These are phyloP conservation scores for Fusarium sp. DNA, from an alignment of 2,329 filamentous ascomycete genomes.

Conservation along the genomic window DNA sequence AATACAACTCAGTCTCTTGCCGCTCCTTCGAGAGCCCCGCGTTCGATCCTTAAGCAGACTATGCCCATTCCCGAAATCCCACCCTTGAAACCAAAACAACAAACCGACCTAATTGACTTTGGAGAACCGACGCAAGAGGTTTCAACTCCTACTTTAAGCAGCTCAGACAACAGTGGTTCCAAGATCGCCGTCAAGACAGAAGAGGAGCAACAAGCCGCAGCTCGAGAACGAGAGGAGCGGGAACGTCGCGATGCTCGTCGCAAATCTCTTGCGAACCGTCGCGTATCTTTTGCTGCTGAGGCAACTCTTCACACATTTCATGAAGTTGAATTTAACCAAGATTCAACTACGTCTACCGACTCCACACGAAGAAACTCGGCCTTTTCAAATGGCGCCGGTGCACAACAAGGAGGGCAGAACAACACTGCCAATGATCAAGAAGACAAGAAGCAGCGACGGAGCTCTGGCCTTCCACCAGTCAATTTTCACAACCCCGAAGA, in stretches of 20 bases:
- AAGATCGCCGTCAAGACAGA: conserved; percentile 78
- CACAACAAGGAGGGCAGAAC: conserved; percentile 68
- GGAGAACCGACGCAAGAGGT: conserved; percentile 25
- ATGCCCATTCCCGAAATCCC: conserved; percentile 79
- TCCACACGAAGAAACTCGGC: conserved; percentile 79
- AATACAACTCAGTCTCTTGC: conserved; percentile 67
- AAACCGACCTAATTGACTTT: conserved; percentile 40
- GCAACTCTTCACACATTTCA: conserved; percentile 98
- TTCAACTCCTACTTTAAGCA: conserved; percentile 31
- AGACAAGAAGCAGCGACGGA: conserved; percentile 73
- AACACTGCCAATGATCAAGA: conserved; percentile 77
- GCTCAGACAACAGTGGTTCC: conserved; percentile 57
- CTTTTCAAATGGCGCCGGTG: conserved; percentile 18
- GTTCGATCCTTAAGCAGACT: conserved; percentile 86
- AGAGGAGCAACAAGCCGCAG: conserved; percentile 79
- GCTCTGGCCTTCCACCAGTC: conserved; percentile 76
- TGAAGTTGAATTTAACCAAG: conserved; percentile 89
- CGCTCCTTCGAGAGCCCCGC: conserved; percentile 65
- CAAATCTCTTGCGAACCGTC: conserved; percentile 92
- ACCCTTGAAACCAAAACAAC: conserved; percentile 66
- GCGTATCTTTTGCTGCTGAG: conserved; percentile 97
- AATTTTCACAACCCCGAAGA: conserved; percentile 77
- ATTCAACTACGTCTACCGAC: conserved; percentile 86
- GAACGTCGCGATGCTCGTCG: conserved; percentile 89
- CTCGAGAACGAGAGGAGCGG: conserved; percentile 77